Evolutionary conservation across 371 early-diverging fungal genomes (phyloP), one percentile per base, ranked within the genome.

Genomic region (Lichtheimia ramosa): DNA sequence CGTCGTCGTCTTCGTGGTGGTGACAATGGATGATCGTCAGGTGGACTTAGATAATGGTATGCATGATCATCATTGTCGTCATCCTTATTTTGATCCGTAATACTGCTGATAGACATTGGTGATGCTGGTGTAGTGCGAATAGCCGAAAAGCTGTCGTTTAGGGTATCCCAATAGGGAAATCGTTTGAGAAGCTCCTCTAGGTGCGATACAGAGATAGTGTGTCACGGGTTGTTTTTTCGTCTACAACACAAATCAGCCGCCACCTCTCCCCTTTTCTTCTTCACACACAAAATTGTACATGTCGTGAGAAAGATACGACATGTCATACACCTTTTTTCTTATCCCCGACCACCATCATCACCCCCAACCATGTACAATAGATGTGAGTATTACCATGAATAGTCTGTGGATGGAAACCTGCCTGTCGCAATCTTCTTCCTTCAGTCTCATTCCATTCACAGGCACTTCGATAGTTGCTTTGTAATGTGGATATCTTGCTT

Each of bases 151-250:
- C 69, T 68, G 52, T 66, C 71, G 58, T 74, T 64, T 18, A 78
- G 56, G 4, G 71, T 65, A 54, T 78, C 78, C 78, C 78, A 78
- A 52, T 78, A 78, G 20, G 78, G 78, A 56, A 78, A 78, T 39
- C 78, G 58, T 48, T 72, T 78, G n/a, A 74, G 39, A 3, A 78
- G 56, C 62, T 78, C 78, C 61, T 78, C 77, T 77, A 46, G 46
- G 46, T 46, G n/a, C 21, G 46, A 46, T 46, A 46, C 21, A 21
- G n/a, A 18, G 18, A 46, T 46, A 21, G 46, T 46, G 46, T n/a
- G 46, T 46, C 46, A 21, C 34, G 34, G 34, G 34, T 34, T 34
- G 34, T 34, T 34, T 34, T 28, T 34, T 46, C 46, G n/a, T 46
- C 46, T 46, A 46, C 10, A 18, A 46, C 46, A 46, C 46, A 21